These are phyloP conservation scores for Saccharomycopsis sp. DNA, from an alignment of 805 yeast species.

Conservation along the genomic window DNA sequence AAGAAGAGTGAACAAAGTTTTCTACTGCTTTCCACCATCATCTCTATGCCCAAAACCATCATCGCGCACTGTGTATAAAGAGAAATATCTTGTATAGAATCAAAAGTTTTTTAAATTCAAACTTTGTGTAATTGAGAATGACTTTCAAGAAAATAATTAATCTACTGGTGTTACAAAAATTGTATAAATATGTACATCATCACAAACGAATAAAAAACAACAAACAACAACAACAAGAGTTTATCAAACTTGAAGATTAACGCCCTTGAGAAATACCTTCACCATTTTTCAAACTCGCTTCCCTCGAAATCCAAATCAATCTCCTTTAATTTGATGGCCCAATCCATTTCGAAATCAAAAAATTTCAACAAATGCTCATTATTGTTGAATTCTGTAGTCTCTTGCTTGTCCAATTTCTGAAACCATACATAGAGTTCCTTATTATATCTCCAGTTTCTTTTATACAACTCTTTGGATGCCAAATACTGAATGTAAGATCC, in stretches of 20 bases:
- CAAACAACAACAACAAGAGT: too few relatives aligned
- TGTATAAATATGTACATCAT: too few relatives aligned
- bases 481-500: slow-evolving; percentile 63
- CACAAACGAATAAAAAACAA: too few relatives aligned
- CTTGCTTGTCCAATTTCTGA: slow-evolving; percentile 52
- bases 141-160: too few relatives aligned
- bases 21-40: neutral
- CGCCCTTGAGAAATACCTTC: slow-evolving; percentile 64
- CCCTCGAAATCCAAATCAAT: slow-evolving; percentile 45
- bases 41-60: too few relatives aligned
- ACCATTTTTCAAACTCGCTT: slow-evolving; percentile 42
- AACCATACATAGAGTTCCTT: slow-evolving; percentile 74
- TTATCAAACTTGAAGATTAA: slow-evolving; percentile 47
- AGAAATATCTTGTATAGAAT: too few relatives aligned
- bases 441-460: slow-evolving; percentile 66
- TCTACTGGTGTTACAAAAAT: too few relatives aligned
- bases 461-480: slow-evolving; percentile 71
- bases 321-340: slow-evolving; percentile 33
- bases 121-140: too few relatives aligned
- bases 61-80: too few relatives aligned
- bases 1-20: slow-evolving; percentile 53
- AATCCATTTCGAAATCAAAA: slow-evolving; percentile 71
- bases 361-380: slow-evolving; percentile 52
- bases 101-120: too few relatives aligned
- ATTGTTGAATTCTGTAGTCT: slow-evolving; percentile 31